These are phyloP conservation scores for Choricystis sp. DNA, from an alignment of 139 green algal genomes.

Conservation along the genomic window DNA sequence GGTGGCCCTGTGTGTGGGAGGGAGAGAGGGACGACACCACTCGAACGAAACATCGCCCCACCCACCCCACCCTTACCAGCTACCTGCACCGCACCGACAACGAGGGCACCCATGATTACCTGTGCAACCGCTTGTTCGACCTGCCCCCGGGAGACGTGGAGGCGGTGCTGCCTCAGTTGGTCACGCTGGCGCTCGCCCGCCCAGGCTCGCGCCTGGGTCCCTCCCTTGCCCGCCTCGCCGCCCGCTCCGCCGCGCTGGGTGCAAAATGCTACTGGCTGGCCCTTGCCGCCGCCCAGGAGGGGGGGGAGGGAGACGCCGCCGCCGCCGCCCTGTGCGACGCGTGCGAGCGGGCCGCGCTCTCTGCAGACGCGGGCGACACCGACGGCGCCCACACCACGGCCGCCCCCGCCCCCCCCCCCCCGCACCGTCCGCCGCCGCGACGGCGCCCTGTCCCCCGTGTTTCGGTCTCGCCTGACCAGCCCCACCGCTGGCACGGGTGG, in stretches of 20 bases:
- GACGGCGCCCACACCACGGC: too few relatives aligned
- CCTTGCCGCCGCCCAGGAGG: too few relatives aligned
- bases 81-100: background rate
- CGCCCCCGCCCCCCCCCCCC: too few relatives aligned
- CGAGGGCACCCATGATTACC: too few relatives aligned
- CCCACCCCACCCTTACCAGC: too few relatives aligned
- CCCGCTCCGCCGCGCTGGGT: background rate
- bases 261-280: background rate
- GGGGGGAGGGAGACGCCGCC: background rate
- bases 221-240: background rate
- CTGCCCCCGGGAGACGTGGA: background rate
- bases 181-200: background rate
- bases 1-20: background rate
- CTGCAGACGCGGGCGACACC: too few relatives aligned
- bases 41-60: too few relatives aligned
- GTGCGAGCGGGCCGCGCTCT: background rate
- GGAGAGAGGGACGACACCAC: background rate
- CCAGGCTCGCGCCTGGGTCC: background rate
- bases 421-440: background rate
- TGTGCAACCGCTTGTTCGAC: too few relatives aligned
- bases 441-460: too few relatives aligned
- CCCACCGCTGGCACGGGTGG: too few relatives aligned
- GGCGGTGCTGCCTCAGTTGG: background rate
- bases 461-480: background rate
- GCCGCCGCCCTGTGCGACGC: background rate